phyloP scores from a whole-genome alignment of 1,284 basidiomycete genomes.

The Ceratobasidium sp. region DNA sequence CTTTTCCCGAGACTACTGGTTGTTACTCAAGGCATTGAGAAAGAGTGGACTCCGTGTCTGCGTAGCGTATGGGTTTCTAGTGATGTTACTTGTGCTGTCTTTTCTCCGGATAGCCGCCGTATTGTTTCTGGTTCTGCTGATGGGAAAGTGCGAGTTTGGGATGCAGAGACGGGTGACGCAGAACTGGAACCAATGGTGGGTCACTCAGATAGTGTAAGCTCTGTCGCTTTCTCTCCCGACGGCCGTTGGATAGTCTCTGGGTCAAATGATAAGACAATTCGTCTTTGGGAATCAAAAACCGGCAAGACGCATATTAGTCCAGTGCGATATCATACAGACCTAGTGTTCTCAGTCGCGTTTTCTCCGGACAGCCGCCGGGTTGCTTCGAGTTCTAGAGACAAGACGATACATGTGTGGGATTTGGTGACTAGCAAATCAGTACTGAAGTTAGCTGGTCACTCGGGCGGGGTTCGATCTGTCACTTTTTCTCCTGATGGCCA shows the following conservation, averaged over 20 bases:
- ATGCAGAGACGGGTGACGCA: too few species aligned
- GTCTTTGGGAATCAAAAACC: constrained; percentile 29
- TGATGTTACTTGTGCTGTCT: neutral
- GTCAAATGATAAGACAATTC: constrained; percentile 23
- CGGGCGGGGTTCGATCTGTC: constrained; percentile 53
- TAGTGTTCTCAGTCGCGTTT: constrained; percentile 35
- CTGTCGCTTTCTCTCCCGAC: constrained; percentile 36
- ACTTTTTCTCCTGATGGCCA: too few species aligned
- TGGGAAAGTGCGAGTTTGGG: too few species aligned
- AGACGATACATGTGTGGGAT: constrained; percentile 37
- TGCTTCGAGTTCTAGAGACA: constrained; percentile 24
- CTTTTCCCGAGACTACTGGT: neutral
- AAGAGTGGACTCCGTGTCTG: neutral
- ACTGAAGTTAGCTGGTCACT: constrained; percentile 20
- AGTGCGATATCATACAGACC: neutral
- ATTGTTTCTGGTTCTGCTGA: too few species aligned
- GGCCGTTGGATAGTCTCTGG: constrained; percentile 33
- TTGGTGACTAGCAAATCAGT: neutral
- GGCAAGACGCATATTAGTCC: too few species aligned
- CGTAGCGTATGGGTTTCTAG: neutral
- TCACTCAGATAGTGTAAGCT: constrained; percentile 21
- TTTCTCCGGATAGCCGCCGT: too few species aligned
- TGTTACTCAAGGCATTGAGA: neutral
- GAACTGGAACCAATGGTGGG: neutral
- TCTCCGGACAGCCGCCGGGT: constrained; percentile 27